Conservation (phyloP, 176 grass and related monocot species). For the Aegilops longissima region DNA sequence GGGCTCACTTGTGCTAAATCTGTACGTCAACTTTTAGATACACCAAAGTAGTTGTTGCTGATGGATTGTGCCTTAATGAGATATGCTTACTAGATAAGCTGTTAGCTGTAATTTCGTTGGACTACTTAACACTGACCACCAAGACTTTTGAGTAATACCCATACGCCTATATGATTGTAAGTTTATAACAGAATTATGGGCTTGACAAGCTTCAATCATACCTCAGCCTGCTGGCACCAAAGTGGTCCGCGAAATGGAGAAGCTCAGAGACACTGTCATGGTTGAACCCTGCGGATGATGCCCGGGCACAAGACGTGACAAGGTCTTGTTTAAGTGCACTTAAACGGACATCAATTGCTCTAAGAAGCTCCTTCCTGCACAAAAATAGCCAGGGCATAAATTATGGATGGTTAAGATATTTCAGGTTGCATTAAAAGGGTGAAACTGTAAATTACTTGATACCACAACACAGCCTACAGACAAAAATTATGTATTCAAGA, state of each 20-base stretch:
- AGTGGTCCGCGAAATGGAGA: constrained; percentile 80
- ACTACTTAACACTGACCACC: background rate
- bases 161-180: background rate
- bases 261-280: constrained; percentile 67
- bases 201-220: constrained; percentile 41
- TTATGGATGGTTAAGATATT: constrained; percentile 11
- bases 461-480: background rate
- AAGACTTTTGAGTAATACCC: constrained; percentile 19
- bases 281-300: constrained; percentile 83
- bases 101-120: constrained; percentile 10
- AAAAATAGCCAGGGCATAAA: constrained; percentile 29
- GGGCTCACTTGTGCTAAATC: background rate
- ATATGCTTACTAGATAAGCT: background rate
- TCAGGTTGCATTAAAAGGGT: background rate
- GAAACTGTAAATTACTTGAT: constrained; percentile 9
- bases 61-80: background rate
- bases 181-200: background rate
- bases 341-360: constrained; percentile 88
- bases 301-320: constrained; percentile 66
- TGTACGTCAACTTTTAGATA: background rate
- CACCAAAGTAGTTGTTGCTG: background rate
- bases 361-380: constrained; percentile 83
- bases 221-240: constrained; percentile 71
- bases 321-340: constrained; percentile 88
- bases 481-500: constrained; percentile 1